Evolutionary conservation across 164 flowering plant genomes (phyloP), one percentile per base, ranked within the genome.

Genomic region (Vitis cinerea): DNA sequence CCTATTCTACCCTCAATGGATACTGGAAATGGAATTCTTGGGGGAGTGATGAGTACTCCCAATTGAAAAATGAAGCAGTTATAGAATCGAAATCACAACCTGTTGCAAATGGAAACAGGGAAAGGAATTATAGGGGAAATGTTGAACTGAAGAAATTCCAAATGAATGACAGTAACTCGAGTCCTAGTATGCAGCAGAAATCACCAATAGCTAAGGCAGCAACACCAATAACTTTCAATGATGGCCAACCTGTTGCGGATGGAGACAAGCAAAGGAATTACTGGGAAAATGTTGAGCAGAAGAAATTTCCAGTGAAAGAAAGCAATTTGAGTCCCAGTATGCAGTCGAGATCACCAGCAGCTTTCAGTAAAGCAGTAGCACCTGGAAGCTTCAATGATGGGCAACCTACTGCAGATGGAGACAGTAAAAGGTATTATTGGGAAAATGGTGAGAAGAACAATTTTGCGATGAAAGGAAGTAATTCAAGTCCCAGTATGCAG

Each of bases 1-100:
- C 67, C 19, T 49, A 17, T 10, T 37, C 31, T 16, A 3, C 30
- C 13, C 5, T 30, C 50, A 48, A 15, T 44, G 14, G 9, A 27
- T 23, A 13, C 59, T 66, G 69, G 60, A 13, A 54, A 53, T 53
- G 69, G 23, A 57, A 37, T 37, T 37, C 44, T 6, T 37, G 44
- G 44, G 44, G 44, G 7, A 37, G 44, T 37, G 44, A 37, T 37
- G 44, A 37, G 44, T 6, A 37, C 44, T 37, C 44, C 44, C 44
- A 37, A 37, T 0, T 37, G 53, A 23, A 52, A 37, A 9, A 23
- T 17, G 59, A 19, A 29, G 19, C 61, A 58, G 52, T 11, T 3
- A 13, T 10, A 12, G 56, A 37, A 57, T 10, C 63, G 15, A 13
- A 1, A 48, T 63, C 67, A 44, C 59, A 17, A 10, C 53, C 31